phyloP scores from a whole-genome alignment of 768 basidiomycete genomes.

The Cubamyces sp. region DNA sequence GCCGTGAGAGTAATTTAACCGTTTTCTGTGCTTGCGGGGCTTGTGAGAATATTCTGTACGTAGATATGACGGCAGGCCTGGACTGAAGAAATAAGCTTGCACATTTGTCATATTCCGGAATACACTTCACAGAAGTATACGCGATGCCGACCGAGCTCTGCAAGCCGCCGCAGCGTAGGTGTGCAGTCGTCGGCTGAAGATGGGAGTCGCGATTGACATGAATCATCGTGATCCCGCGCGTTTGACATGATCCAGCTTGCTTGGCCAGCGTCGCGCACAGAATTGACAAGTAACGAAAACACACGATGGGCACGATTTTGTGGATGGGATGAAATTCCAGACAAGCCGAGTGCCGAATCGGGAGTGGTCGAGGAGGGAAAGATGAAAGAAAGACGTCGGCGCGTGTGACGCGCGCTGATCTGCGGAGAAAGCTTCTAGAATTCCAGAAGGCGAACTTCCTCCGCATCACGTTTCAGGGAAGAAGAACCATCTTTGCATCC shows the following conservation, averaged over 20 bases:
- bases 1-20: conserved; percentile 15
- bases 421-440: conserved; percentile 17
- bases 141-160: no score
- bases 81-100: conserved; percentile 8
- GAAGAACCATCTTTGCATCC: conserved; percentile 19
- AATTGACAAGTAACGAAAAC: no score
- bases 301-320: no score
- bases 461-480: conserved; percentile 25
- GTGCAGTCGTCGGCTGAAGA: no score
- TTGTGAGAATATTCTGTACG: conserved; percentile 5
- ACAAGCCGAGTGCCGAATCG: neutral
- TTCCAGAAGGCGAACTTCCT: conserved; percentile 13
- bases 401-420: conserved; percentile 22
- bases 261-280: no score
- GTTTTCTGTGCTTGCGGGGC: conserved; percentile 9
- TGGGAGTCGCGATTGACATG: no score
- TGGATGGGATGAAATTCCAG: no score
- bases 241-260: no score
- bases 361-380: conserved; percentile 20
- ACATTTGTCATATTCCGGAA: conserved; percentile 2
- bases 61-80: neutral
- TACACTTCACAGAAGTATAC: conserved; percentile 1
- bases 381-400: conserved; percentile 16
- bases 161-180: no score
- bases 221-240: no score